Evolutionary conservation across 148 eudicot genomes (phyloP).

Genomic region (Polygonum maritimum): DNA sequence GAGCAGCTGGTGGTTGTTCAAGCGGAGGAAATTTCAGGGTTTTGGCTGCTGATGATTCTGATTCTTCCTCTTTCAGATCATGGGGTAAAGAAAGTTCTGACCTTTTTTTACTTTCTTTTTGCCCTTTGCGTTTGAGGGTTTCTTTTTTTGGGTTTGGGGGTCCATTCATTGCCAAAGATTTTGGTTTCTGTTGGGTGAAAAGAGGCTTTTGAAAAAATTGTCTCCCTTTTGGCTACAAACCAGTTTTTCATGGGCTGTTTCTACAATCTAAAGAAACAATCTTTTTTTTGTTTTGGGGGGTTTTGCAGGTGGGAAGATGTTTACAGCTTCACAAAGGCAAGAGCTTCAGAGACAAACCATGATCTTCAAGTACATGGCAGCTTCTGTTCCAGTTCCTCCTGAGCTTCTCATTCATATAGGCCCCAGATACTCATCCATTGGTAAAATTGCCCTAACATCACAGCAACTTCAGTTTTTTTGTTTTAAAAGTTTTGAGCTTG

Average conservation of each 20-base stretch:
- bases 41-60: not conserved
- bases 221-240: not conserved
- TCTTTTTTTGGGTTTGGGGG: not conserved
- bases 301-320: slow-evolving; percentile 26
- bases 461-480: no score
- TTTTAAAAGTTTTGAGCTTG: no score
- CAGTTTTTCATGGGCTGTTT: not conserved
- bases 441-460: not conserved
- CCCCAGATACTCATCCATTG: slow-evolving; percentile 3
- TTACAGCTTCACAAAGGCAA: slow-evolving; percentile 61
- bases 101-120: not conserved
- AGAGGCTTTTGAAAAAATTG: not conserved
- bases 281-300: not conserved
- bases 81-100: slow-evolving; percentile 10
- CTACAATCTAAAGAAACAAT: not conserved
- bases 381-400: slow-evolving; percentile 63
- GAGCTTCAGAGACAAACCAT: slow-evolving; percentile 67
- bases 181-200: not conserved
- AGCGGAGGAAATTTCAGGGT: not conserved
- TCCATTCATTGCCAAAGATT: not conserved
- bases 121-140: not conserved
- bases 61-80: slow-evolving; percentile 7
- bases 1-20: not conserved
- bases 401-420: slow-evolving; percentile 39
- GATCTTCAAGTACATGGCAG: slow-evolving; percentile 67